phyloP scores from a whole-genome alignment of 345 rosid genomes.

The Salix dunnii region DNA sequence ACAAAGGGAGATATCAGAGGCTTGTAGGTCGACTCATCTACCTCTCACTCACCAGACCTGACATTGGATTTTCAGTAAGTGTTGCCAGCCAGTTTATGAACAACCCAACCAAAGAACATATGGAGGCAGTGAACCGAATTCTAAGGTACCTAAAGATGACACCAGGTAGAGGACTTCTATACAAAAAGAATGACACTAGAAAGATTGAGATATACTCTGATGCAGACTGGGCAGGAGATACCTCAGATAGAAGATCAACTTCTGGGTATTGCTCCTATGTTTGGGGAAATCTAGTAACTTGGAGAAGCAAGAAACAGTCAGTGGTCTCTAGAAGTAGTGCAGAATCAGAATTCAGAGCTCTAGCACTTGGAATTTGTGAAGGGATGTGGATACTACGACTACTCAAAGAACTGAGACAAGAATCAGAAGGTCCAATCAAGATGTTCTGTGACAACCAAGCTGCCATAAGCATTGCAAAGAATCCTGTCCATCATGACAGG shows the following conservation, averaged over 20 bases:
- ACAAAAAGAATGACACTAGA: no score
- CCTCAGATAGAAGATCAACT: neutral
- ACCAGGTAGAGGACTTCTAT: neutral
- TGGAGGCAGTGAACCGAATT: neutral
- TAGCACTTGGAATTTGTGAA: neutral
- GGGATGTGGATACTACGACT: neutral
- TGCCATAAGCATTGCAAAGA: neutral
- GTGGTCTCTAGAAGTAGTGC: neutral
- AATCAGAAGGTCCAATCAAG: neutral
- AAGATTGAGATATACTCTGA: neutral
- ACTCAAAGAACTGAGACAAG: neutral
- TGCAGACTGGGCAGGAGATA: neutral
- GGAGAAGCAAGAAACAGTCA: neutral
- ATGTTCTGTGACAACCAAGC: neutral
- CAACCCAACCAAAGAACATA: neutral
- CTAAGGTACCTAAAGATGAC: neutral
- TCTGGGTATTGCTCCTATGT: neutral
- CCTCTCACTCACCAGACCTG: neutral
- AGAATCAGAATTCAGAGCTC: neutral
- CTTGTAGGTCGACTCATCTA: neutral
- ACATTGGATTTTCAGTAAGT: neutral
- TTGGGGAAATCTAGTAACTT: neutral
- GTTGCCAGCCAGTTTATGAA: neutral
- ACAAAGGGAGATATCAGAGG: neutral
- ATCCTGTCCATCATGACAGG: neutral